Base-by-base conservation (phyloP, 192 early-diverging fungal species). In the Mortierella antarctica region DNA sequence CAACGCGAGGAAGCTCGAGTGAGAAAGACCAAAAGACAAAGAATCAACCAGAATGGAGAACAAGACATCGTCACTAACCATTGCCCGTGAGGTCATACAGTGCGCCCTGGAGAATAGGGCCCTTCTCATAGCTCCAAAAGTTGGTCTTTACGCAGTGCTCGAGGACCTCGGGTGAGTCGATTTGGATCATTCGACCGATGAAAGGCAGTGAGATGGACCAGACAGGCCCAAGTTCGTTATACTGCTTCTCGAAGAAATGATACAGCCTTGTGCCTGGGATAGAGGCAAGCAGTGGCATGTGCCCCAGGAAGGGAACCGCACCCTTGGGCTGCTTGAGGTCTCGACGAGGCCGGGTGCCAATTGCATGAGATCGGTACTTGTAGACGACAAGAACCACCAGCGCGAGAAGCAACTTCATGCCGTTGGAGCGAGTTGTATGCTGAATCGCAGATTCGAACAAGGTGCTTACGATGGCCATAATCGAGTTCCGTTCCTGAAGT, bases 131-230 rank as follows among this genome's bases (percentile, higher is more conserved):
- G 7, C 20, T 54, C 51, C 52, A 67, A 18, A 55, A 67, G 65
- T 67, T 67, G 44, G 39, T 57, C 50, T 57, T 67, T 31, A 31
- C 31, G 31, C 31, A 31, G 49, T 74, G 51, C 11, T 74, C 73
- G 6, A 74, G 48, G 48, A 62, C 67, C 58, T 74, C 73, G 5
- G 73, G 51, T 4, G 51, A 50, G 17, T 74, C 73, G 10, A 59
- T 59, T 21, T 74, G 56, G 54, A 74, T 74, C 61, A 74, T 74
- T 14, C 71, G 41, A 1, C 71, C 71, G 46, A 74, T 15, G 18
- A 51, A 8, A 0, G 64, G 71, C 2, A 66, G 21, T 1, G 57
- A 21, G n/a, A 74, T 74, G 14, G 57, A 58, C 71, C 71, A 74
- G 1, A 64, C 62, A 1, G 71, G 71, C 5, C 71, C 71, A 1